Percentiles rank a stretch among this genome's conserved stretches.
Conservation (phyloP, 2,329 filamentous ascomycete species). For the Geosmithia flava region DNA sequence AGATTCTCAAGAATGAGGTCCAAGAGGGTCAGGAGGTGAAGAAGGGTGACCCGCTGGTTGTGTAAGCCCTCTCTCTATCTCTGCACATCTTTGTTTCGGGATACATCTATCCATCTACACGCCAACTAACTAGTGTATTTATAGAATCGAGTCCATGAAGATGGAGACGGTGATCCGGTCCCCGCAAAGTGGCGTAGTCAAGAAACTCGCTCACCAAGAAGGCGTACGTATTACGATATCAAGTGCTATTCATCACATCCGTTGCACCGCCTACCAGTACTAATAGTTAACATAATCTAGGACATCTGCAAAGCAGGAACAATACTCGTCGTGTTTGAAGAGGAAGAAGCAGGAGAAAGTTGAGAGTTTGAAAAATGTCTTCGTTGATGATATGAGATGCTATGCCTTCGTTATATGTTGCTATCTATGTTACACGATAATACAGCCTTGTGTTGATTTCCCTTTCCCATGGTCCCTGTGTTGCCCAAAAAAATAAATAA, state of each 20-base stretch:
- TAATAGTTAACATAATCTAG: conserved; percentile 19
- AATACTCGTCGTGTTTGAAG: conserved; percentile 59
- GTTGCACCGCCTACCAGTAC: background rate
- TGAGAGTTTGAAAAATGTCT: too few relatives aligned
- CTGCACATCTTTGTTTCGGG: background rate
- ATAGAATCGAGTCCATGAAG: conserved; percentile 75
- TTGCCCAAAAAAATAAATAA: background rate
- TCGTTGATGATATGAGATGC: background rate
- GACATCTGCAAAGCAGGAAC: conserved; percentile 72
- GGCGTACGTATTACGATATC: conserved; percentile 49
- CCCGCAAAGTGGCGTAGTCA: conserved; percentile 58
- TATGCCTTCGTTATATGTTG: background rate
- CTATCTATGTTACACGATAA: background rate
- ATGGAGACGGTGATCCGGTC: conserved; percentile 79
- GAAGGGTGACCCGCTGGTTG: conserved; percentile 78
- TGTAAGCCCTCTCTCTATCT: conserved; percentile 35
- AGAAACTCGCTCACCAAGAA: conserved; percentile 61
- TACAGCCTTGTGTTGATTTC: background rate
- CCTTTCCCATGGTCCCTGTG: background rate
- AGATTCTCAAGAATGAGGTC: conserved; percentile 84
- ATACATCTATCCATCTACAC: conserved; percentile 8
- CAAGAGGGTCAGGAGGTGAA: conserved; percentile 68
- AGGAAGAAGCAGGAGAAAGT: conserved; percentile 14
- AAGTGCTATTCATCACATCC: background rate
- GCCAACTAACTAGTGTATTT: conserved; percentile 9